These are phyloP conservation scores for Anisodus acutangulus DNA, from an alignment of 257 asterid genomes.

Conservation along the genomic window DNA sequence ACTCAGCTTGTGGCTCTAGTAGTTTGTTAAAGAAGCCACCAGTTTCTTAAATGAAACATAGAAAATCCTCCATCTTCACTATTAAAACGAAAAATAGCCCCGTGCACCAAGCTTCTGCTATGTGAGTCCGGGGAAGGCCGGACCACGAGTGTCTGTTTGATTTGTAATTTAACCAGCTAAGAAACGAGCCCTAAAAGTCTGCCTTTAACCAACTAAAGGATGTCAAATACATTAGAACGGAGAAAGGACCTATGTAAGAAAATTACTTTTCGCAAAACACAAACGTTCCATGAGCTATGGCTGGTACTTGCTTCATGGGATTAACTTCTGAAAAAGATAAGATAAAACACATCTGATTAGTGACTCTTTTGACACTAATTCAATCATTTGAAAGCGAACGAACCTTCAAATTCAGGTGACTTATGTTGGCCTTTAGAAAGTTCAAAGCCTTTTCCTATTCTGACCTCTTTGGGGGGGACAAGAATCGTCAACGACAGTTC, in stretches of 20 bases:
- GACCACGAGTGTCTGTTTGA: background rate
- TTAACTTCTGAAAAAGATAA: constrained; percentile 49
- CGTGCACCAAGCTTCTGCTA: too few species aligned
- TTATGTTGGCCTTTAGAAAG: constrained; percentile 62
- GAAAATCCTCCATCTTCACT: background rate
- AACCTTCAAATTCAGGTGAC: constrained; percentile 77
- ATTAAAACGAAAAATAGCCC: too few species aligned
- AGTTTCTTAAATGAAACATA: background rate
- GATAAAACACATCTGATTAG: background rate
- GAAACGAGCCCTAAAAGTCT: too few species aligned
- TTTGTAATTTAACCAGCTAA: too few species aligned
- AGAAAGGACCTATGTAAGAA: too few species aligned
- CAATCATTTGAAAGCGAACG: background rate
- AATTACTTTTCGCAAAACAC: constrained; percentile 78
- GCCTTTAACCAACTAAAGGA: too few species aligned
- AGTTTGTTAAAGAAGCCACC: background rate
- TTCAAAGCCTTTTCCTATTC: constrained; percentile 34
- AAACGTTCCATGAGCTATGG: constrained; percentile 78
- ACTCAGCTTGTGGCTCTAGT: background rate
- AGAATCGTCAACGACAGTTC: background rate
- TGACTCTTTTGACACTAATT: background rate
- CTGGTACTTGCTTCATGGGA: constrained; percentile 84
- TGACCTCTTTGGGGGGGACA: too few species aligned
- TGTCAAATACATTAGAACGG: too few species aligned
- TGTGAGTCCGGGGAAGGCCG: too few species aligned